These are phyloP conservation scores for Xylaria venustula DNA, from an alignment of 495 filamentous ascomycete genomes.

Conservation along the genomic window DNA sequence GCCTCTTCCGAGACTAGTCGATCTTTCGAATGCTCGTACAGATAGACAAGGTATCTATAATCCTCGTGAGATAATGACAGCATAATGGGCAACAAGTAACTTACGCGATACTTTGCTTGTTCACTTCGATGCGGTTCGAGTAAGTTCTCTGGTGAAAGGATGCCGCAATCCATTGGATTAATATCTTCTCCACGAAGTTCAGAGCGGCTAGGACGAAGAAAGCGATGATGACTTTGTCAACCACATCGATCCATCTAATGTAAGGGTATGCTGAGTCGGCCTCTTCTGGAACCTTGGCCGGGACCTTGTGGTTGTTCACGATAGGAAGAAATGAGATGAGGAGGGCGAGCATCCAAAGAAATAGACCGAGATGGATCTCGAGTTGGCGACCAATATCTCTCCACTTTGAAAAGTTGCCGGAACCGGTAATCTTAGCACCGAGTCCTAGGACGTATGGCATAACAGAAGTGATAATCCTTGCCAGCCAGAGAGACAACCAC, in stretches of 20 bases:
- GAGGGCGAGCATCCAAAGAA: slow-evolving; percentile 89
- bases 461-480: slow-evolving; percentile 70
- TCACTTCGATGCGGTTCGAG: slow-evolving; percentile 85
- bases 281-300: slow-evolving; percentile 24
- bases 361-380: slow-evolving; percentile 81
- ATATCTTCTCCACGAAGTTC: slow-evolving; percentile 89
- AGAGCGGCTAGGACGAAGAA: slow-evolving; percentile 76
- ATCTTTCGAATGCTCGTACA: slow-evolving; percentile 78
- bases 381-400: slow-evolving; percentile 82
- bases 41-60: slow-evolving; percentile 64
- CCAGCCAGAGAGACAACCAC: slow-evolving; percentile 89
- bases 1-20: slow-evolving; percentile 72
- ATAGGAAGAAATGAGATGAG: slow-evolving; percentile 70
- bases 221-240: slow-evolving; percentile 85
- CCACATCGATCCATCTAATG: slow-evolving; percentile 67
- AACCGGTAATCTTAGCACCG: slow-evolving; percentile 74
- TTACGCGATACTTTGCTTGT: slow-evolving; percentile 79
- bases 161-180: slow-evolving; percentile 92
- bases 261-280: slow-evolving; percentile 49
- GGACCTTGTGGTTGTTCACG: slow-evolving; percentile 70
- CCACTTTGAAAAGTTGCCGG: slow-evolving; percentile 88
- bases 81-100: slow-evolving; percentile 14
- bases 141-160: slow-evolving; percentile 92
- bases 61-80: slow-evolving; percentile 1
- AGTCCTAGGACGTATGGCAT: slow-evolving; percentile 67